Conservation (phyloP, 306 rosid species). For the Gynostemma pentaphyllum region DNA sequence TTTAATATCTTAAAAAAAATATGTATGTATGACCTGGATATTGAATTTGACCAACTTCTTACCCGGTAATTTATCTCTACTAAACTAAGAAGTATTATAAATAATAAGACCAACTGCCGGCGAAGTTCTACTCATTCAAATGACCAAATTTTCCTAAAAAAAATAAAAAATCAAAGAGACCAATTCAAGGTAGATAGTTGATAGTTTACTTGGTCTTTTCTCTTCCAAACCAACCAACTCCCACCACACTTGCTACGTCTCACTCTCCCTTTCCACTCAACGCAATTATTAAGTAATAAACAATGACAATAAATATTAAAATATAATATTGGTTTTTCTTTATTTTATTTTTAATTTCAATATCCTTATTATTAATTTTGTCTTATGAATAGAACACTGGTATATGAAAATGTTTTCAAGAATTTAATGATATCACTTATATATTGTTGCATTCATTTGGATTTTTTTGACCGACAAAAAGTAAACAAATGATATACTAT, state of each 20-base stretch:
- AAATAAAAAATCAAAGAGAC: neutral
- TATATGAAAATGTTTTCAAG: too few species aligned
- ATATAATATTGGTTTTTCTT: neutral
- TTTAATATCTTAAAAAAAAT: too few species aligned
- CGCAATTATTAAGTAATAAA: neutral
- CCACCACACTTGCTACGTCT: neutral
- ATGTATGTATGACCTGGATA: too few species aligned
- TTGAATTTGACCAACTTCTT: too few species aligned
- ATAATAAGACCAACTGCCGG: slow-evolving; percentile 3
- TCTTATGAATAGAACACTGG: too few species aligned
- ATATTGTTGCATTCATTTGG: too few species aligned
- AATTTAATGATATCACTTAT: too few species aligned
- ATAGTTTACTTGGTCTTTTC: neutral
- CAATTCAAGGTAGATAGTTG: neutral
- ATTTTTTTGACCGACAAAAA: too few species aligned
- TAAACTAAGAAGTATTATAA: neutral
- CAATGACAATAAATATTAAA: neutral
- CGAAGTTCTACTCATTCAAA: neutral
- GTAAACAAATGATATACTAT: too few species aligned
- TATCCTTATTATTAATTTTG: too few species aligned
- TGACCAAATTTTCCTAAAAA: neutral
- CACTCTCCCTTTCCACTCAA: slow-evolving; percentile 4
- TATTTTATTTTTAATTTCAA: neutral
- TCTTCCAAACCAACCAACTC: neutral
- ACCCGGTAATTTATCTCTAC: too few species aligned